Evolutionary conservation across 2,329 filamentous ascomycete species (phyloP).

Genomic region (Neurospora crassa): DNA sequence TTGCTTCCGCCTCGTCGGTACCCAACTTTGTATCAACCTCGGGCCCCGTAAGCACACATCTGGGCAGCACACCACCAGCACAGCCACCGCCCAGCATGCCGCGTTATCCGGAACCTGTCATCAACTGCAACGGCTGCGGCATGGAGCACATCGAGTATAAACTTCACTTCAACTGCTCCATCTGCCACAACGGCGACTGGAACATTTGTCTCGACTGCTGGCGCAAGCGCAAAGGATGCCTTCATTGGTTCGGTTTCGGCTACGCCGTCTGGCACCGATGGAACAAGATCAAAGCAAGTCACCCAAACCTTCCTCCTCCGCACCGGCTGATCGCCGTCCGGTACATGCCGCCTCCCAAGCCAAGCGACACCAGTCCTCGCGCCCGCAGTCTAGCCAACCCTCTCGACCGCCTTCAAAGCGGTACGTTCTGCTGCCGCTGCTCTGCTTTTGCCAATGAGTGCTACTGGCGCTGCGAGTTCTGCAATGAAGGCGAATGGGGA

Average conservation of each 20-base stretch:
- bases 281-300: slow-evolving; percentile 37
- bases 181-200: slow-evolving; percentile 62
- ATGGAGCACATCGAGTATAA: slow-evolving; percentile 71
- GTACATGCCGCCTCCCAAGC: slow-evolving; percentile 39
- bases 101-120: slow-evolving; percentile 56
- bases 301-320: slow-evolving; percentile 31
- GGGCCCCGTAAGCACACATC: slow-evolving; percentile 6
- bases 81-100: slow-evolving; percentile 7
- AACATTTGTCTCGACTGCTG: slow-evolving; percentile 79
- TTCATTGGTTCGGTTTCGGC: slow-evolving; percentile 84
- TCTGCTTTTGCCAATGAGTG: slow-evolving; percentile 65
- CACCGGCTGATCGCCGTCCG: slow-evolving; percentile 51
- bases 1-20: not conserved
- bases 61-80: slow-evolving; percentile 5
- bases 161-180: slow-evolving; percentile 72
- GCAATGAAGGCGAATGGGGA: slow-evolving; percentile 91
- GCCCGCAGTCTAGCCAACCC: slow-evolving; percentile 60
- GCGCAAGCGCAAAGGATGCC: slow-evolving; percentile 64
- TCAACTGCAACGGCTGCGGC: slow-evolving; percentile 63
- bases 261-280: slow-evolving; percentile 60
- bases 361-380: slow-evolving; percentile 44
- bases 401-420: slow-evolving; percentile 57
- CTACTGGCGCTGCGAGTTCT: slow-evolving; percentile 81
- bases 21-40: slow-evolving; percentile 7
- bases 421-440: slow-evolving; percentile 78